These are phyloP conservation scores for Globisporangium nagaii DNA, from an alignment of 352 stramenopile genomes.

Conservation along the genomic window DNA sequence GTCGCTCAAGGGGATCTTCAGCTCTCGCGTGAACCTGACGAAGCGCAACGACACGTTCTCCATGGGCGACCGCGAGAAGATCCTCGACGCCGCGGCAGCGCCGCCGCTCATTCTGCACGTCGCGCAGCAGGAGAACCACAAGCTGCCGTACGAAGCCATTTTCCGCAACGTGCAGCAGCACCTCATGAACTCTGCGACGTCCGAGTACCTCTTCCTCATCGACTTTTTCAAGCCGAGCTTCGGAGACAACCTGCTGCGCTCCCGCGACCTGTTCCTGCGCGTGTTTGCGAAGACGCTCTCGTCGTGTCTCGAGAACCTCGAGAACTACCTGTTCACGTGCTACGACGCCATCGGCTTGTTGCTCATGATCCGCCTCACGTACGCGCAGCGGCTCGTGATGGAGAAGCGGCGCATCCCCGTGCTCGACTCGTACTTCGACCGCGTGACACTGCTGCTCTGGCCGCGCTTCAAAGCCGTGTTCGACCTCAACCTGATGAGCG, in stretches of 20 bases:
- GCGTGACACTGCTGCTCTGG: slow-evolving; percentile 94
- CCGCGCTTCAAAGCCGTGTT: slow-evolving; percentile 96
- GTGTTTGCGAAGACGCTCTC: slow-evolving; percentile 96
- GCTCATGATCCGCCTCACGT: slow-evolving; percentile 98
- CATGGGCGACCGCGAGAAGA: slow-evolving; percentile 87
- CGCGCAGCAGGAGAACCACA: slow-evolving; percentile 86
- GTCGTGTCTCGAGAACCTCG: slow-evolving; percentile 94
- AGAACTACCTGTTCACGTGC: slow-evolving; percentile 98
- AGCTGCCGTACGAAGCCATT: slow-evolving; percentile 95
- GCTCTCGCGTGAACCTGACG: slow-evolving; percentile 89
- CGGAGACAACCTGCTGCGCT: slow-evolving; percentile 57
- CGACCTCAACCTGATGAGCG: slow-evolving; percentile 92
- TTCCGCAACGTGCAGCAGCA: slow-evolving; percentile 96
- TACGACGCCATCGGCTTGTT: slow-evolving; percentile 96
- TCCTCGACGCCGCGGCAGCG: slow-evolving; percentile 75
- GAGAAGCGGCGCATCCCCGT: slow-evolving; percentile 83
- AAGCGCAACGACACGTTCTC: slow-evolving; percentile 96
- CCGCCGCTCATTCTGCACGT: slow-evolving; percentile 94
- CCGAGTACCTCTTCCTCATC: slow-evolving; percentile 96
- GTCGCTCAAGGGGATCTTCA: slow-evolving; percentile 85
- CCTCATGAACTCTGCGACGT: slow-evolving; percentile 96
- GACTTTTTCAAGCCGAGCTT: slow-evolving; percentile 89
- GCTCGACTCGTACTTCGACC: slow-evolving; percentile 96
- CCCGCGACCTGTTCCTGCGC: slow-evolving; percentile 91
- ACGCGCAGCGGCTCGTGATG: slow-evolving; percentile 80